Evolutionary conservation across 768 basidiomycete species (phyloP).

Genomic region (Tulasnella sp.): DNA sequence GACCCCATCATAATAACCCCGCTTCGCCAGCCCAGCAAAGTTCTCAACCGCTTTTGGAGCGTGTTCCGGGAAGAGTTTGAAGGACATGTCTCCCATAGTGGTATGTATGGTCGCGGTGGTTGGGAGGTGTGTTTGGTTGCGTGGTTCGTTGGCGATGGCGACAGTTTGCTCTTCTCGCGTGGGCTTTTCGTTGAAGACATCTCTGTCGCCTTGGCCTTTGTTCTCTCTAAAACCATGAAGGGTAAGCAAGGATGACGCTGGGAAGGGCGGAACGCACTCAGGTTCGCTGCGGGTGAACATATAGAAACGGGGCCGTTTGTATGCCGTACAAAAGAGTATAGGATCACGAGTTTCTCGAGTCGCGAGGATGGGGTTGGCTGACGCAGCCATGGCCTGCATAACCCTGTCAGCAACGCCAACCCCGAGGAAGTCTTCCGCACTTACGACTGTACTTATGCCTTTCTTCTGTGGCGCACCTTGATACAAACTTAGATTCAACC

Average conservation of each 20-base stretch:
- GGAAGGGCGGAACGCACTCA: constrained; percentile 45
- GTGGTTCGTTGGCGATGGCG: constrained; percentile 41
- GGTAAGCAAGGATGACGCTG: background rate
- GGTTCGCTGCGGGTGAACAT: constrained; percentile 85
- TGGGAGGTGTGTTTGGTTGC: constrained; percentile 44
- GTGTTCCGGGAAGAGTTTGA: constrained; percentile 79
- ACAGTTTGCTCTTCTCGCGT: constrained; percentile 91
- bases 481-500: constrained; percentile 77
- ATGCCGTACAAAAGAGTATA: constrained; percentile 83
- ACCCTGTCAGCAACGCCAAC: background rate
- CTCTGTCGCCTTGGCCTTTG: constrained; percentile 72
- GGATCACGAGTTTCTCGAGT: constrained; percentile 79
- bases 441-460: constrained; percentile 64
- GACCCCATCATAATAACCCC: constrained; percentile 82
- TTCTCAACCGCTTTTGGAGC: constrained; percentile 96
- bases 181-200: constrained; percentile 96
- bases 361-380: constrained; percentile 86
- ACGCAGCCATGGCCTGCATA: constrained; percentile 79
- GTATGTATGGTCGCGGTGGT: constrained; percentile 86
- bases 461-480: constrained; percentile 90
- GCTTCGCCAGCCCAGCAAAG: constrained; percentile 84
- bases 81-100: constrained; percentile 83
- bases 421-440: constrained; percentile 22
- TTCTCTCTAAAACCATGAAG: constrained; percentile 35
- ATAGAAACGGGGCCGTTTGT: constrained; percentile 87